Percentiles rank a stretch among this genome's conserved stretches.
Evolutionary conservation across 2,329 filamentous ascomycete genomes (phyloP).

Genomic region (Capronia epimyces): DNA sequence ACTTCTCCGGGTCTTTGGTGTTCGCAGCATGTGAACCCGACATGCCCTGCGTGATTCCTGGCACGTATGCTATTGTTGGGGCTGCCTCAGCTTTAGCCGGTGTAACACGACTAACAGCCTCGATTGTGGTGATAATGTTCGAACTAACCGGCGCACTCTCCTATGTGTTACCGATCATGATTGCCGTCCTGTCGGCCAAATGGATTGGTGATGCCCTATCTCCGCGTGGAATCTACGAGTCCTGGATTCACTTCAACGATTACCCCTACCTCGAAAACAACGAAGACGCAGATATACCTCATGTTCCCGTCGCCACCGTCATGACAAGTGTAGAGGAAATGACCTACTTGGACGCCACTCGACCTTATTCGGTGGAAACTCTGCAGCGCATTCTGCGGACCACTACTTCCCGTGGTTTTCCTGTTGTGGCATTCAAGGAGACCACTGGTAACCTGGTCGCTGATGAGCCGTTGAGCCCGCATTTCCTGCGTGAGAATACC

Average conservation of each 20-base stretch:
- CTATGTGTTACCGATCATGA: constrained; percentile 97
- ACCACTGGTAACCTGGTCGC: neutral
- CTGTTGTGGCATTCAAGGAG: constrained; percentile 55
- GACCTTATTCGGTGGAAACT: constrained; percentile 76
- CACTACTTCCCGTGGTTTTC: constrained; percentile 83
- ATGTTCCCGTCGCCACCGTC: constrained; percentile 77
- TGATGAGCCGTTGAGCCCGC: constrained; percentile 4
- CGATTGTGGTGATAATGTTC: constrained; percentile 99
- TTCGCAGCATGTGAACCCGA: constrained; percentile 82
- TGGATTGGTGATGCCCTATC: constrained; percentile 97
- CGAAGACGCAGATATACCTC: constrained; percentile 70
- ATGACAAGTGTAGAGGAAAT: constrained; percentile 93
- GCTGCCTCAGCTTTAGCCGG: constrained; percentile 91
- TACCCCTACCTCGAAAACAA: constrained; percentile 94
- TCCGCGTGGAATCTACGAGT: constrained; percentile 89
- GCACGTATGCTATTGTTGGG: constrained; percentile 93
- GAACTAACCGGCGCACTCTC: constrained; percentile 93
- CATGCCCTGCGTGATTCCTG: constrained; percentile 80
- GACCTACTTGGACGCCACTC: constrained; percentile 70
- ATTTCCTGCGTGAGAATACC: constrained; percentile 46
- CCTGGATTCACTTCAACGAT: constrained; percentile 93
- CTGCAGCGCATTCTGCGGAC: constrained; percentile 65
- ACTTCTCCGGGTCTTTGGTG: constrained; percentile 68
- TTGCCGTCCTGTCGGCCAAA: constrained; percentile 95
- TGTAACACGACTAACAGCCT: constrained; percentile 93